Evolutionary conservation across 805 yeast genomes (phyloP).

Genomic region (Sugiyamaella qingdaonensis): DNA sequence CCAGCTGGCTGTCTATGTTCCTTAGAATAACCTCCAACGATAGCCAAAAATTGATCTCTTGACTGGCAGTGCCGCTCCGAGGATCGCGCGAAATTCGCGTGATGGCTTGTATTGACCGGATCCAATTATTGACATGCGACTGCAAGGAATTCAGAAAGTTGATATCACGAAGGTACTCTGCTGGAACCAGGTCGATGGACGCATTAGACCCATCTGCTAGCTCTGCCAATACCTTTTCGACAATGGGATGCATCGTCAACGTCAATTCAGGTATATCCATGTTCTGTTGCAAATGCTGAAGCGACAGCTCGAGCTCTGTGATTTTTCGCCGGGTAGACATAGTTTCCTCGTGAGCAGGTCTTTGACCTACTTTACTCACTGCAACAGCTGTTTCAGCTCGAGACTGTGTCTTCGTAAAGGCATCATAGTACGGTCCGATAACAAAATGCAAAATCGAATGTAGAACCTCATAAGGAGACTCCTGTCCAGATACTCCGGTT

Average conservation of each 20-base stretch:
- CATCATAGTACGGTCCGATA: constrained; percentile 65
- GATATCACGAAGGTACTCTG: constrained; percentile 45
- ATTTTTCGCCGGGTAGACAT: constrained; percentile 57
- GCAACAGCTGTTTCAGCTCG: not conserved
- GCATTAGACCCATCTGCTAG: constrained; percentile 25
- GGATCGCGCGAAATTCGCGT: constrained; percentile 53
- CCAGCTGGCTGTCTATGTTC: constrained; percentile 55
- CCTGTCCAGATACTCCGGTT: constrained; percentile 12
- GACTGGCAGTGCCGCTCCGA: constrained; percentile 52
- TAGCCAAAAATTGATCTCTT: constrained; percentile 76
- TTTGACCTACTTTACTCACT: not conserved
- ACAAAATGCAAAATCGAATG: constrained; percentile 59
- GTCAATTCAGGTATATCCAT: constrained; percentile 64
- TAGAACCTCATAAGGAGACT: constrained; percentile 46
- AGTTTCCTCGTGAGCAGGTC: constrained; percentile 10
- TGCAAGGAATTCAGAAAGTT: constrained; percentile 66
- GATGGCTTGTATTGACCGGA: constrained; percentile 53
- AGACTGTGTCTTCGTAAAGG: constrained; percentile 30
- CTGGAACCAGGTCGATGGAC: constrained; percentile 32
- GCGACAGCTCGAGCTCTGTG: constrained; percentile 60
- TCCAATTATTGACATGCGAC: constrained; percentile 68
- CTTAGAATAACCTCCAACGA: constrained; percentile 59
- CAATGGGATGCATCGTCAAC: constrained; percentile 47
- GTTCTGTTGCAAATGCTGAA: constrained; percentile 63
- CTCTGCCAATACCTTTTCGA: constrained; percentile 39